These are phyloP conservation scores for Colletotrichum tanaceti DNA, from an alignment of 2,329 filamentous ascomycete species.

Conservation along the genomic window DNA sequence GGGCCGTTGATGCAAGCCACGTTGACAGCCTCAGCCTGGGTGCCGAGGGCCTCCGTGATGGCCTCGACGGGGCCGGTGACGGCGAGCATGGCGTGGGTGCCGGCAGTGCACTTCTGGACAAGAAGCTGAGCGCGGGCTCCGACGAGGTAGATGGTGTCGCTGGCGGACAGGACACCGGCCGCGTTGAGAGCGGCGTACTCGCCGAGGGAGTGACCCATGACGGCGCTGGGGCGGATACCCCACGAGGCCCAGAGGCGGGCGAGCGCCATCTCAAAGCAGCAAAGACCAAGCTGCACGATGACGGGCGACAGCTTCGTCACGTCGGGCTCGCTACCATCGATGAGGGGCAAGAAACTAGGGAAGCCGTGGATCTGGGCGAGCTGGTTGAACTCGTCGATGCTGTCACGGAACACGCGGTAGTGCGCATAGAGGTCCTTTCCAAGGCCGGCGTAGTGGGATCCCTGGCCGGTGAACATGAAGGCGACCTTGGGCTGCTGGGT, in stretches of 20 bases:
- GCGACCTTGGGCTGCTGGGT: conserved; percentile 60
- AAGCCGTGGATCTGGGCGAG: conserved; percentile 63
- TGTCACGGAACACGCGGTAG: conserved; percentile 60
- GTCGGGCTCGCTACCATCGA: conserved; percentile 56
- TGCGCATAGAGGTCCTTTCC: conserved; percentile 63
- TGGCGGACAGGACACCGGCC: conserved; percentile 76
- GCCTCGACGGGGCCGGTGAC: conserved; percentile 61
- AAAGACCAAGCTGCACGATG: conserved; percentile 65
- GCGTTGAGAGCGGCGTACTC: conserved; percentile 80
- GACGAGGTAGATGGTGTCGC: conserved; percentile 78
- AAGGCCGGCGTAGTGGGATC: conserved; percentile 64
- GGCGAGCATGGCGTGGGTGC: conserved; percentile 71
- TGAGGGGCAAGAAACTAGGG: conserved; percentile 66
- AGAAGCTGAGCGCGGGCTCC: conserved; percentile 75
- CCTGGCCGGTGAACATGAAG: conserved; percentile 69
- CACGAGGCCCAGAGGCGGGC: conserved; percentile 67
- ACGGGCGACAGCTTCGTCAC: conserved; percentile 61
- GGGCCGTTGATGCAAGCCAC: conserved; percentile 81
- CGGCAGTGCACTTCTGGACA: conserved; percentile 71
- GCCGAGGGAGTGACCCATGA: conserved; percentile 73
- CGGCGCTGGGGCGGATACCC: conserved; percentile 65
- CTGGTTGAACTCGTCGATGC: conserved; percentile 68
- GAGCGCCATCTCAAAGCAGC: conserved; percentile 68
- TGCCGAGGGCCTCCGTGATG: conserved; percentile 64
- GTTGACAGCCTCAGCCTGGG: conserved; percentile 54